phyloP scores from a whole-genome alignment of 495 filamentous ascomycete genomes.

The Penicillium parvum region DNA sequence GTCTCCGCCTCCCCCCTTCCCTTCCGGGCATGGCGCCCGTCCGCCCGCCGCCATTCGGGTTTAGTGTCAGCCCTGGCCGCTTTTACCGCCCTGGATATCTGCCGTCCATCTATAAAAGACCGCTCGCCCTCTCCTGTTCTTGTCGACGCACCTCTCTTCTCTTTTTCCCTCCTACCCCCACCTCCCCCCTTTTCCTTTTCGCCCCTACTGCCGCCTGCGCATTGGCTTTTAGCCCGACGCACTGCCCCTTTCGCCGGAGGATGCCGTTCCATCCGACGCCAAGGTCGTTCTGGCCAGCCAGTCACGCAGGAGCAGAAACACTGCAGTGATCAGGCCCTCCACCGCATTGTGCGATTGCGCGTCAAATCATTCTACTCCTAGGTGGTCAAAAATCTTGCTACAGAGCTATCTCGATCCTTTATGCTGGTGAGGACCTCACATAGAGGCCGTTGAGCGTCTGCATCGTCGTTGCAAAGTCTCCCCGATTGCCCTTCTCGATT shows the following conservation, averaged over 20 bases:
- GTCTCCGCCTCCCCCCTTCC: conserved; percentile 1
- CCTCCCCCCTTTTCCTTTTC: not conserved
- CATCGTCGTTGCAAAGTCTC: too few relatives aligned
- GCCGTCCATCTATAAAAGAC: conserved; percentile 1
- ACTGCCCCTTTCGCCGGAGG: conserved; percentile 1
- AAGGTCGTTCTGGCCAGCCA: not conserved
- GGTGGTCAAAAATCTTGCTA: too few relatives aligned
- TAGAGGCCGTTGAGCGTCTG: too few relatives aligned
- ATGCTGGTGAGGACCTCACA: too few relatives aligned
- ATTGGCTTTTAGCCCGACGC: not conserved
- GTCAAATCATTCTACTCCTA: not conserved
- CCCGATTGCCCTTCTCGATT: too few relatives aligned
- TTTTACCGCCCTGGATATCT: conserved; percentile 1
- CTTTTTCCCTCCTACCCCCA: not conserved
- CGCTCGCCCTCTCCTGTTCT: not conserved
- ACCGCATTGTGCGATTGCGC: not conserved
- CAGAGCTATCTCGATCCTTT: too few relatives aligned
- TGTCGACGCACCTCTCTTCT: conserved; percentile 5
- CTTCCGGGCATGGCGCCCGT: not conserved
- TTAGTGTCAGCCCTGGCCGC: conserved; percentile 1
- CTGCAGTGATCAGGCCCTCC: not conserved
- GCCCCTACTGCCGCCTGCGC: not conserved
- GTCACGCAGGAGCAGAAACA: not conserved
- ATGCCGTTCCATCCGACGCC: conserved; percentile 1
- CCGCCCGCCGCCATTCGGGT: not conserved